phyloP scores from a whole-genome alignment of 257 asterid genomes.

The Cordia subcordata region DNA sequence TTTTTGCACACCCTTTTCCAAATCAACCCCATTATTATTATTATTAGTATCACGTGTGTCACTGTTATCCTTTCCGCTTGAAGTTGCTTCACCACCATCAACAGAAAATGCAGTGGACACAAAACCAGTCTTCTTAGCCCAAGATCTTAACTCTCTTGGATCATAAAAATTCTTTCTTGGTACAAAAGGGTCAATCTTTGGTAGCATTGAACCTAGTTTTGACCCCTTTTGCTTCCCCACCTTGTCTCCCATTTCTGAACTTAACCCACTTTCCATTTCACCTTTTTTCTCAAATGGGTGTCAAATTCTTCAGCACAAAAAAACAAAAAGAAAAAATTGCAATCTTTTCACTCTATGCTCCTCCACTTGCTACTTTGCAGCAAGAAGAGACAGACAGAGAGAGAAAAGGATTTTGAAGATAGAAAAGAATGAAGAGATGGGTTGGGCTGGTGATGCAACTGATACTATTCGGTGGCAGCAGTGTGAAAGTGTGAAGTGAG shows the following conservation, averaged over 20 bases:
- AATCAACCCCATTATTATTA: constrained; percentile 35
- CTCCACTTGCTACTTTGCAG: not conserved
- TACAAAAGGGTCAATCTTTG: constrained; percentile 74
- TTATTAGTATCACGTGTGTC: constrained; percentile 15
- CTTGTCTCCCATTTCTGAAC: constrained; percentile 37
- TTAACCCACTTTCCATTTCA: constrained; percentile 77
- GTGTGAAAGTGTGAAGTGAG: not conserved
- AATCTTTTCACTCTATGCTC: constrained; percentile 1
- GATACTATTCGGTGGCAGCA: not conserved
- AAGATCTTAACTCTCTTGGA: constrained; percentile 87
- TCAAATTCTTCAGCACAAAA: constrained; percentile 13
- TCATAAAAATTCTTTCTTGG: constrained; percentile 56
- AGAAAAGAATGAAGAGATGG: not conserved
- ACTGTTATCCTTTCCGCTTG: constrained; percentile 33
- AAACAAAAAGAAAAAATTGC: constrained; percentile 9
- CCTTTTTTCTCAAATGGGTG: constrained; percentile 32
- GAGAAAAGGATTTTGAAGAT: constrained; percentile 5
- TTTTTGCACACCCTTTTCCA: constrained; percentile 60
- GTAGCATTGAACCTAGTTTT: constrained; percentile 42
- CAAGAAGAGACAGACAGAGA: constrained; percentile 16
- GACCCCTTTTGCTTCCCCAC: constrained; percentile 41
- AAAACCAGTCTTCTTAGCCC: constrained; percentile 98
- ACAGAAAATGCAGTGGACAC: constrained; percentile 72
- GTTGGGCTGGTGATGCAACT: not conserved
- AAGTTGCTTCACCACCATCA: constrained; percentile 51